These are phyloP conservation scores for Fusarium pseudoanthophilum DNA, from an alignment of 2,329 filamentous ascomycete genomes.

Conservation along the genomic window DNA sequence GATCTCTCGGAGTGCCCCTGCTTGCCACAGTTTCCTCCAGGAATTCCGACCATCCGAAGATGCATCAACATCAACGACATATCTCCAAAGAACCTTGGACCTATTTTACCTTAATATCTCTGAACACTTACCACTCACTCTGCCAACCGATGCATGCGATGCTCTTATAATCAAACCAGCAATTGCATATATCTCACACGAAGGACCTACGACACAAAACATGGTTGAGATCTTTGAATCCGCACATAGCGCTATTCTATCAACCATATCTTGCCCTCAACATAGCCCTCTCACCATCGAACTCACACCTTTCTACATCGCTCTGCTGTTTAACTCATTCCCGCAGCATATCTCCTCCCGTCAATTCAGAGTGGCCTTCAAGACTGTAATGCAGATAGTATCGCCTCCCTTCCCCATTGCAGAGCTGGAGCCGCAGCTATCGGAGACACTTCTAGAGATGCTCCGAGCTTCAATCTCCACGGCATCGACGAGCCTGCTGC, in stretches of 20 bases:
- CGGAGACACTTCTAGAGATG: constrained; percentile 83
- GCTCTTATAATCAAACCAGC: constrained; percentile 79
- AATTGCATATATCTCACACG: constrained; percentile 73
- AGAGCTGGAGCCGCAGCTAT: constrained; percentile 78
- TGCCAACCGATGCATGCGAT: constrained; percentile 76
- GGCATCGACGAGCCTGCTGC: constrained; percentile 58
- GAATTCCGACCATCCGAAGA: constrained; percentile 63
- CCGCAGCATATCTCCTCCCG: constrained; percentile 80
- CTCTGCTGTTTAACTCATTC: constrained; percentile 82
- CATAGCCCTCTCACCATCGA: constrained; percentile 76
- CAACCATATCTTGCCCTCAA: constrained; percentile 82
- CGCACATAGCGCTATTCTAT: constrained; percentile 83
- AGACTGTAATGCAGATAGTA: constrained; percentile 83
- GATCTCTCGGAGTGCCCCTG: constrained; percentile 74
- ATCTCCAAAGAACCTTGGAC: constrained; percentile 77
- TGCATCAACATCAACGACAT: constrained; percentile 37
- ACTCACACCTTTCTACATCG: constrained; percentile 84
- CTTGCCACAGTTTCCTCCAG: constrained; percentile 73
- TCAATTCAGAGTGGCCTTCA: constrained; percentile 90
- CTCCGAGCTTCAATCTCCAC: constrained; percentile 69
- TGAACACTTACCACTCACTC: constrained; percentile 80
- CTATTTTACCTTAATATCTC: constrained; percentile 89
- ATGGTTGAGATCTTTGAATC: constrained; percentile 80
- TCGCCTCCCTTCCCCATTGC: constrained; percentile 82
- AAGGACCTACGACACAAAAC: constrained; percentile 56